Base-by-base conservation (phyloP, 768 basidiomycete genomes). In the Leucocoprinus birnbaumii region DNA sequence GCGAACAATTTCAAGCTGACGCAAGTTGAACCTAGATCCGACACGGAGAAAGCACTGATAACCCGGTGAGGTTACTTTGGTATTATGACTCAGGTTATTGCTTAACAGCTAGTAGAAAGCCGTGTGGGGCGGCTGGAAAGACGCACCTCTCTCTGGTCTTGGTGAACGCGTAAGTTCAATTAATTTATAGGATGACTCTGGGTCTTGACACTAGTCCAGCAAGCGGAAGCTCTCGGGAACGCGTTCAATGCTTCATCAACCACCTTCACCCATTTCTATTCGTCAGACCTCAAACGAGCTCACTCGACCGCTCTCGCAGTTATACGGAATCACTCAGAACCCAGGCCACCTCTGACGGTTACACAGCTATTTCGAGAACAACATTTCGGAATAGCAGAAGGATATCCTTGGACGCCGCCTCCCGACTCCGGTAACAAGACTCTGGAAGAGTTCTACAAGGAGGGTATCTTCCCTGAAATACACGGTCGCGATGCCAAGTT, bases 111-210 rank as follows among this genome's bases (percentile, higher is more conserved):
- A 46, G 38, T 48, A 77, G 75, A 71, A 64, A 62, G 46, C 61
- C 0, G 67, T 87, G 9, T 89, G 89, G 87, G 84, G 88, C 21
- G 90, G 90, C 3, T 89, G 87, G 82, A 82, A 79, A 58, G 88
- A 92, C 69, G 77, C 88, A 1, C 87, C 88, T 0, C 73, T 92
- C 9, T 85, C 87, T 34, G 80, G 80, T 55, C 80, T 87, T 54
- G 90, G 90, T 84, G 58, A 66, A 67, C 60, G 59, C 59, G 62
- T 38, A 24, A 22, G 31, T 41, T 22, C 26, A 43, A 27, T 25
- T 50, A 18, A 10, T 16, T 8, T 41, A 26, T 34, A 44, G 25
- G n/a, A 48, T n/a, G 13, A 24, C 53, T 19, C 34, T 14, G 34
- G 34, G n/a, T n/a, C n/a, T n/a, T n/a, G n/a, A n/a, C 14, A 19